A percentile compares a stretch with the other conserved stretches of the same genome.
These are phyloP conservation scores for Carnegiea gigantea DNA, from an alignment of 179 eudicot genomes.

Conservation along the genomic window DNA sequence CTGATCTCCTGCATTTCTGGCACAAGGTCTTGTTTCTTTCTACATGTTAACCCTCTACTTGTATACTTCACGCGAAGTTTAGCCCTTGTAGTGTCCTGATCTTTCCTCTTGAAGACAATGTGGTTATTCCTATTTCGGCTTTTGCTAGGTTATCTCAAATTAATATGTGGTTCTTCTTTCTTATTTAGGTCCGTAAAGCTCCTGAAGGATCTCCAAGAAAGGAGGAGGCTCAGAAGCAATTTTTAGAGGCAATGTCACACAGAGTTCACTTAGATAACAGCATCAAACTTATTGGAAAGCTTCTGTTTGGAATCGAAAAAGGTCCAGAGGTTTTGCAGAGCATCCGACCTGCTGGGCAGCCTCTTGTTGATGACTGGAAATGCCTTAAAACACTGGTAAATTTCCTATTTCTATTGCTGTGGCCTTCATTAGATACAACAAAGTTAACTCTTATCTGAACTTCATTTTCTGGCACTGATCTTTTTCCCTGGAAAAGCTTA, in stretches of 20 bases:
- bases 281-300: constrained; percentile 67
- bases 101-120: neutral
- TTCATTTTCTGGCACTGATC: no score
- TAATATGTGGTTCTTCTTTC: neutral
- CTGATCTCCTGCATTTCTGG: constrained; percentile 91
- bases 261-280: constrained; percentile 75
- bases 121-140: no score
- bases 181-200: constrained; percentile 69
- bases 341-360: constrained; percentile 65
- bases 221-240: constrained; percentile 60
- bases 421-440: no score
- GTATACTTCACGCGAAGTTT: neutral
- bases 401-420: no score
- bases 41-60: neutral
- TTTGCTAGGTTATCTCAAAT: no score
- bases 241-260: constrained; percentile 77
- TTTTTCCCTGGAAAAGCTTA: no score
- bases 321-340: constrained; percentile 56
- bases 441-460: no score
- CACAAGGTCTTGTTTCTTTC: constrained; percentile 54
- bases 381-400: constrained; percentile 66
- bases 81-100: neutral
- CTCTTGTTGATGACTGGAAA: constrained; percentile 89
- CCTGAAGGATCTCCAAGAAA: constrained; percentile 76
- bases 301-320: constrained; percentile 71